A percentile compares a stretch with the other conserved stretches of the same genome.
Conservation (phyloP, 2,329 filamentous ascomycete genomes). For the Aspergillus sp. region DNA sequence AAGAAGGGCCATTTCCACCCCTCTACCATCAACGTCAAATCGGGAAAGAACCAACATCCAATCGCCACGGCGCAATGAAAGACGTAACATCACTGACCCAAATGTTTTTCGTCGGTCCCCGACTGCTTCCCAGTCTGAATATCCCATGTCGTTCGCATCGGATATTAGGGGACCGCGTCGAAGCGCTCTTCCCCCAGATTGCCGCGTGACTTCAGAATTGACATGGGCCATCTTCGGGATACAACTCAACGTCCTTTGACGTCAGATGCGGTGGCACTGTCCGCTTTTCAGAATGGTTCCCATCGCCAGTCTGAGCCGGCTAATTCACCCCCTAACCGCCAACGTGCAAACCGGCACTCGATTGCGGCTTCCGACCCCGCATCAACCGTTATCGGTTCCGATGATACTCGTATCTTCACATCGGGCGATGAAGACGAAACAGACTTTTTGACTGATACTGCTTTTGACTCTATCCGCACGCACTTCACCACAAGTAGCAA, state of each 20-base stretch:
- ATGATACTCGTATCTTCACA: slow-evolving; percentile 54
- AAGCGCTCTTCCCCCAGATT: slow-evolving; percentile 19
- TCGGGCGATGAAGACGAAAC: slow-evolving; percentile 59
- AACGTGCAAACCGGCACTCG: slow-evolving; percentile 49
- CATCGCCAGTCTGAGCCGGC: slow-evolving; percentile 15
- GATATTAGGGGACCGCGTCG: slow-evolving; percentile 9
- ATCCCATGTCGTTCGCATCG: slow-evolving; percentile 9
- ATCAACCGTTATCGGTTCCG: slow-evolving; percentile 57
- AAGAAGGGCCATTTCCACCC: slow-evolving; percentile 25
- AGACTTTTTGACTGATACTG: slow-evolving; percentile 57
- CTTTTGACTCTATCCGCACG: slow-evolving; percentile 60
- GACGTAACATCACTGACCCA: slow-evolving; percentile 39
- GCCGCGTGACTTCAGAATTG: slow-evolving; percentile 18
- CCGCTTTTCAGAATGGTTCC: slow-evolving; percentile 20
- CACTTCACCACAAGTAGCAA: slow-evolving; percentile 51
- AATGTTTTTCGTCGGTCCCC: slow-evolving; percentile 31
- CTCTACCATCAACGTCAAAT: slow-evolving; percentile 18
- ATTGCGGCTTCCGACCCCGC: slow-evolving; percentile 55
- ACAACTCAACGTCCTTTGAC: slow-evolving; percentile 17
- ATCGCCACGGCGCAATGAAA: slow-evolving; percentile 20
- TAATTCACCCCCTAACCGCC: slow-evolving; percentile 23
- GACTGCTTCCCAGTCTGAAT: slow-evolving; percentile 23
- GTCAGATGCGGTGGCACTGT: slow-evolving; percentile 22
- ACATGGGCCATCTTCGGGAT: slow-evolving; percentile 14
- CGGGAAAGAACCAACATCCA: slow-evolving; percentile 21